Base-by-base conservation (phyloP, 345 rosid species). In the Citrus hindsii region DNA sequence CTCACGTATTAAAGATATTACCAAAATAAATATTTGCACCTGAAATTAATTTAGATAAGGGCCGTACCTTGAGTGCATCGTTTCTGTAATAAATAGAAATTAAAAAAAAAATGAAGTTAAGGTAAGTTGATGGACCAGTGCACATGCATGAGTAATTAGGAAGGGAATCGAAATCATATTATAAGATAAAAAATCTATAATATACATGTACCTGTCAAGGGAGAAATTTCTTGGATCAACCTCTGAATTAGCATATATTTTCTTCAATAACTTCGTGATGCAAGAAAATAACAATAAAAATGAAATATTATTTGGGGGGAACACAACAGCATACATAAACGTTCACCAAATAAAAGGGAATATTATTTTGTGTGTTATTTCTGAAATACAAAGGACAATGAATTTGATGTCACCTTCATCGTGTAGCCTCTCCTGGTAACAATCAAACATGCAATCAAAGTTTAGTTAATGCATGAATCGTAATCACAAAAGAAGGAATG, bases 371-470 rank as follows among this genome's bases (percentile, higher is more conserved):
- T 46, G 5, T 13, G 18, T 46, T 13, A 12, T 13, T 12, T 46
- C 18, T 46, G 51, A 13, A 46, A 46, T 13, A 46, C 51, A 12
- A 3, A 0, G 58, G 58, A 53, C 58, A 18, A 4, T 53, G 7
- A 18, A 53, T 16, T 53, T 40, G 24, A 19, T 30, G 56, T 38
- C 81, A 75, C 84, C 73, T 62, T 33, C 73, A 30, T 70, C 7
- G 81, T 83, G 38, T 81, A 83, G 28, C 22, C 66, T 69, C 69
- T 79, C 83, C 83, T 83, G 78, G 2, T 71, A 62, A 51, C 56
- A 51, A 51, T 51, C 56, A 16, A 51, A 51, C 56, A 4, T 5
- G 21, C 7, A 53, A 5, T 53, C 58, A 18, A 13, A 46, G 51
- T 42, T 42, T 12, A 42, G 48, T 46, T 3, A 46, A 46, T 13